These are phyloP conservation scores for Calocybe gambosa DNA, from an alignment of 1,284 basidiomycete species.

Conservation along the genomic window DNA sequence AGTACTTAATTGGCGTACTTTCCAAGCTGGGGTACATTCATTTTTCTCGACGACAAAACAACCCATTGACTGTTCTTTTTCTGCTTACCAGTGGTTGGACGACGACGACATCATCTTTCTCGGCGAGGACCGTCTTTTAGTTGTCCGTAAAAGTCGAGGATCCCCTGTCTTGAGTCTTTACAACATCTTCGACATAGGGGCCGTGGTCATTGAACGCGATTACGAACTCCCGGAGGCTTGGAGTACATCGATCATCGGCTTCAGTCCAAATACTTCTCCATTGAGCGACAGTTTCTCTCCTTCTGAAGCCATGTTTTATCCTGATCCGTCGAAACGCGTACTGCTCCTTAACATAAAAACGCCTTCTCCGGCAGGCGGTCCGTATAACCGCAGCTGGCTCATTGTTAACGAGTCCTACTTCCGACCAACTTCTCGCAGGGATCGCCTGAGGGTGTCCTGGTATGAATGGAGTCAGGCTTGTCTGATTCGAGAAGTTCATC, in stretches of 20 bases:
- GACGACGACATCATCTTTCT: conserved; percentile 39
- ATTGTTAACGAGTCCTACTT: conserved; percentile 42
- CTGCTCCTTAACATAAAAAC: conserved; percentile 35
- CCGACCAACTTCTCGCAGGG: conserved; percentile 31
- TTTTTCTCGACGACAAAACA: neutral
- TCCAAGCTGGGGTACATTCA: conserved; percentile 33
- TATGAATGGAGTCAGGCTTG: conserved; percentile 39
- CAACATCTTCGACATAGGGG: conserved; percentile 35
- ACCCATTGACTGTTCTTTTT: neutral
- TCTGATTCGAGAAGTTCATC: conserved; percentile 34
- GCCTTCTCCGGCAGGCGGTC: conserved; percentile 18
- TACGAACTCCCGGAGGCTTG: conserved; percentile 42
- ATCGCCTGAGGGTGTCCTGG: conserved; percentile 36
- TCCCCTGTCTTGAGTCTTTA: conserved; percentile 34
- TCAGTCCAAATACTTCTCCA: conserved; percentile 34
- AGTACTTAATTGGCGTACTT: conserved; percentile 40
- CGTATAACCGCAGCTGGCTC: conserved; percentile 32
- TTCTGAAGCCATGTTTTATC: conserved; percentile 37
- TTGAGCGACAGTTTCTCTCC: conserved; percentile 26
- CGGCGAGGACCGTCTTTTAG: conserved; percentile 35
- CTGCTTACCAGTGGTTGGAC: conserved; percentile 35
- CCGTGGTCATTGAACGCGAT: conserved; percentile 35
- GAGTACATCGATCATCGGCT: conserved; percentile 32
- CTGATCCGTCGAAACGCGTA: conserved; percentile 37
- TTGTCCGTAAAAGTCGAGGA: conserved; percentile 29